phyloP scores from a whole-genome alignment of 257 asterid species.

The Solanum acaule region DNA sequence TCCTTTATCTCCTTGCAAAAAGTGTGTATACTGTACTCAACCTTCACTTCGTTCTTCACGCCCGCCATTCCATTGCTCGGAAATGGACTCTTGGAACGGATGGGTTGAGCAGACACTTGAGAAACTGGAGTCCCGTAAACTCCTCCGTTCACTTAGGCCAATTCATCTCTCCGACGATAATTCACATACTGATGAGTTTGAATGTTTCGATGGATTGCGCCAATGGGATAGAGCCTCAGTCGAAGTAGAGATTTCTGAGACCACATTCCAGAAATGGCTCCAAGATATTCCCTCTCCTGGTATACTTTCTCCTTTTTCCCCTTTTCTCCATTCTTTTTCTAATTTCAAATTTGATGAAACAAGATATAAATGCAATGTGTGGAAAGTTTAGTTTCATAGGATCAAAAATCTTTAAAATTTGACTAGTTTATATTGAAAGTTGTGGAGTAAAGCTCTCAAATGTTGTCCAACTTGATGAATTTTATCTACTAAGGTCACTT shows the following conservation, averaged over 20 bases:
- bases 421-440: not conserved
- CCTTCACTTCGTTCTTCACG: not conserved
- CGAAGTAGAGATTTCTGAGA: slow-evolving; percentile 54
- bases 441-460: not conserved
- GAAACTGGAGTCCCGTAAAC: slow-evolving; percentile 48
- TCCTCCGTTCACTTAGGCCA: slow-evolving; percentile 85
- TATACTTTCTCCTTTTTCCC: not conserved
- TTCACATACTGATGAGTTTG: slow-evolving; percentile 3
- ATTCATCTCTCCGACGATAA: slow-evolving; percentile 33
- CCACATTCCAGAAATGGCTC: slow-evolving; percentile 80
- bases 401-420: not conserved
- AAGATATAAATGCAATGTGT: not conserved
- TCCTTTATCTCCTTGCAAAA: not conserved
- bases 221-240: slow-evolving; percentile 85
- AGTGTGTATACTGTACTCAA: not conserved
- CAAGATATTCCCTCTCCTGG: slow-evolving; percentile 78
- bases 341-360: not conserved
- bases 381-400: not conserved
- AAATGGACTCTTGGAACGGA: slow-evolving; percentile 36
- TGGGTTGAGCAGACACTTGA: slow-evolving; percentile 69
- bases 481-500: not conserved
- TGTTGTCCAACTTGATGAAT: not conserved
- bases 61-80: not conserved
- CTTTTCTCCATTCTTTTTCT: not conserved
- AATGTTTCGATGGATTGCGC: slow-evolving; percentile 45